Evolutionary conservation across 1,284 basidiomycete genomes (phyloP), one percentile per base, ranked within the genome.

Genomic region (Austroboletus olivaceoglutinosus): DNA sequence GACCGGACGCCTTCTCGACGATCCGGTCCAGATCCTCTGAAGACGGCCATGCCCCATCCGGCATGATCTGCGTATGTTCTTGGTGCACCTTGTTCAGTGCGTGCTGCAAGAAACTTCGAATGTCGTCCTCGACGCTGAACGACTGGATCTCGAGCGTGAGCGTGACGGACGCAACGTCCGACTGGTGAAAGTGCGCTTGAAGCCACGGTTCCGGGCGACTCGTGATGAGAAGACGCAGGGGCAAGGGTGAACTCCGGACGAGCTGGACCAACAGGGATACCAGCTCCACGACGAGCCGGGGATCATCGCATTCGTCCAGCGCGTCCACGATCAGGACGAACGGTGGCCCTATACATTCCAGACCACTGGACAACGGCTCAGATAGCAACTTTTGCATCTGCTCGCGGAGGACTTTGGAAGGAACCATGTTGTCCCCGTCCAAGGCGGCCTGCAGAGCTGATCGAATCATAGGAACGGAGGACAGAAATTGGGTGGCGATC

Each of bases 271-370:
- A 45, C 19, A 56, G 47, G 11, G 54, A 48, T 6, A 54, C 37
- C 3, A 59, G 23, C 12, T 60, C 58, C 15, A 42, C 25, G 4
- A 60, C 58, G 15, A 52, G 37, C 8, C 33, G 33, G 3, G 43
- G 39, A 18, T 61, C 55, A n/a, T 61, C 61, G n/a, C 59, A 63
- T 18, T 61, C 59, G 18, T 61, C 60, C 12, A 61, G 53, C 13
- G 60, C 49, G n/a, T 63, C 61, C 1, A 61, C 34, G 2, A 63
- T 19, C n/a, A 63, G 11, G 1, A 61, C 40, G 25, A 54, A 16
- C 0, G 59, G 50, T 29, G 40, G 19, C 2, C 7, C n/a, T 6
- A 21, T 22, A 5, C 16, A 29, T 18, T 44, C 36, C 13, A 18
- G 11, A 21, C 37, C 23, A 21, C 34, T 47, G 9, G 58, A 59